Evolutionary conservation across 371 early-diverging fungal species (phyloP).

Genomic region (Massospora cicadina): DNA sequence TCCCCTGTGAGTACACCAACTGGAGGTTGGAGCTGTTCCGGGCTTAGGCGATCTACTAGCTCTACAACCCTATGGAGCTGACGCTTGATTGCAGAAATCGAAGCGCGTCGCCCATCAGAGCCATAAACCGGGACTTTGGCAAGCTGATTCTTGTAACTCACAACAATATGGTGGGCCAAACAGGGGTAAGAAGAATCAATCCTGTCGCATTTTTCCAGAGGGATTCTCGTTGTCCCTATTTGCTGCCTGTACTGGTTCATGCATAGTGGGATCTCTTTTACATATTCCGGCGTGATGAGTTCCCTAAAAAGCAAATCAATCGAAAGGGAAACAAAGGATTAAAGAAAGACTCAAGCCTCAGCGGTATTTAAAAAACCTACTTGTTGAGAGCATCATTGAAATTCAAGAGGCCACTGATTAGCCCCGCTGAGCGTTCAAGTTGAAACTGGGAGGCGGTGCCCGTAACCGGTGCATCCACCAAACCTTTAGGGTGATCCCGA

Average conservation of each 20-base stretch:
- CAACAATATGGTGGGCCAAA: slow-evolving; percentile 55
- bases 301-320: slow-evolving; percentile 3
- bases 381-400: slow-evolving; percentile 55
- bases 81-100: slow-evolving; percentile 35
- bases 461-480: slow-evolving; percentile 20
- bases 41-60: slow-evolving; percentile 28
- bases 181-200: slow-evolving; percentile 50
- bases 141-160: slow-evolving; percentile 67
- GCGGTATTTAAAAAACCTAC: too few species aligned
- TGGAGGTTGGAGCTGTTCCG: slow-evolving; percentile 30
- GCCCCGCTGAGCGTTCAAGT: slow-evolving; percentile 52
- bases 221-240: slow-evolving; percentile 68
- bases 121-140: slow-evolving; percentile 56
- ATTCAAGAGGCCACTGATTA: slow-evolving; percentile 42
- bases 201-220: slow-evolving; percentile 42
- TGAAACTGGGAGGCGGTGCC: slow-evolving; percentile 53
- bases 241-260: slow-evolving; percentile 79
- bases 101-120: slow-evolving; percentile 40
- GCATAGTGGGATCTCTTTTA: slow-evolving; percentile 44
- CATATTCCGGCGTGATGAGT: not conserved
- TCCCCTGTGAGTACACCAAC: slow-evolving; percentile 63
- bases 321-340: not conserved
- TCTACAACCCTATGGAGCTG: slow-evolving; percentile 40
- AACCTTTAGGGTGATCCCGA: slow-evolving; percentile 34
- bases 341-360: not conserved